Percentiles rank a stretch among this genome's conserved stretches.
These are phyloP conservation scores for Cadophora malorum DNA, from an alignment of 2,329 filamentous ascomycete species.

Conservation along the genomic window DNA sequence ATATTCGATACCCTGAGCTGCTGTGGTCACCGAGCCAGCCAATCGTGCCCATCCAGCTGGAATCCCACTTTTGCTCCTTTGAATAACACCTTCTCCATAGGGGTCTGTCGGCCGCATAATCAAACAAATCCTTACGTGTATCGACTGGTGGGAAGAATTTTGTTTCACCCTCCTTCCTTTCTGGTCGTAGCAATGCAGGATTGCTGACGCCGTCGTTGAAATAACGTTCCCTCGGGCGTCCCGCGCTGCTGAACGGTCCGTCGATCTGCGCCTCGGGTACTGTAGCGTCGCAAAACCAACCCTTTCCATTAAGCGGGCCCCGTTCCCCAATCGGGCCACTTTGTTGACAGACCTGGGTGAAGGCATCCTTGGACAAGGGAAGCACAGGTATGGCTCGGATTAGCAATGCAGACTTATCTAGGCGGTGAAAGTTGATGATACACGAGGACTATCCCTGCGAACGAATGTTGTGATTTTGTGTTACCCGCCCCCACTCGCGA, in stretches of 20 bases:
- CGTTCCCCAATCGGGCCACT: background rate
- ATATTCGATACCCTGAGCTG: background rate
- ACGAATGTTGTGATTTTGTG: background rate
- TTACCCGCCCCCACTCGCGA: background rate
- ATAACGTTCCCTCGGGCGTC: background rate
- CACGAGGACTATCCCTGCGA: background rate
- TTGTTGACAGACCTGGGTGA: background rate
- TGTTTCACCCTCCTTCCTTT: background rate
- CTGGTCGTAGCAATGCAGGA: background rate
- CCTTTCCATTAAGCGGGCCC: background rate
- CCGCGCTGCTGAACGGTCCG: background rate
- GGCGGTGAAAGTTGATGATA: background rate
- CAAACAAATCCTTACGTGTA: background rate
- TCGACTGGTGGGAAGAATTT: background rate
- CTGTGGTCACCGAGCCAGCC: background rate
- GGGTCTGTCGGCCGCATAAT: background rate
- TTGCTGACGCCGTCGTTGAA: slow-evolving; percentile 3
- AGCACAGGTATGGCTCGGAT: background rate
- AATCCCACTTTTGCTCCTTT: background rate
- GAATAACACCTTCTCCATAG: slow-evolving; percentile 4
- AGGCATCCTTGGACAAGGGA: background rate
- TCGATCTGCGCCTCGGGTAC: background rate
- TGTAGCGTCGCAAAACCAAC: slow-evolving; percentile 7
- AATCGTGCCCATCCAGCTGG: background rate
- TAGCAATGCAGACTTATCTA: background rate